Conservation (phyloP, 768 basidiomycete genomes). For the Cantharellus anzutake region DNA sequence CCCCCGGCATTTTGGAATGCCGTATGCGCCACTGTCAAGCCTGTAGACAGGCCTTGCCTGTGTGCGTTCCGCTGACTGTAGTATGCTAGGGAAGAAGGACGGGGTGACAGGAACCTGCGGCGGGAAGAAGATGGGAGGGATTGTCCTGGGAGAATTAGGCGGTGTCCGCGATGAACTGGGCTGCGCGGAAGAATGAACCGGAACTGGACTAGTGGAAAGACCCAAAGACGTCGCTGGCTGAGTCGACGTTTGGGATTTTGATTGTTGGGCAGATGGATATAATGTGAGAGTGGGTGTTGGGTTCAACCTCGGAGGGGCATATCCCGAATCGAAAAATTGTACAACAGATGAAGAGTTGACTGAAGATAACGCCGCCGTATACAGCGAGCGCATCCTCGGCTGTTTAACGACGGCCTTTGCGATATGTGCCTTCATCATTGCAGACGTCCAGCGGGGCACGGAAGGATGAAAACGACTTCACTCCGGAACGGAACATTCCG, state of each 20-base stretch:
- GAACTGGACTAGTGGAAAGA: not conserved
- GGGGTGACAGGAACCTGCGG: not conserved
- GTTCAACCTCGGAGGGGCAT: not conserved
- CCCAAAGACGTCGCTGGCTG: not conserved
- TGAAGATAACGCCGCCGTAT: not conserved
- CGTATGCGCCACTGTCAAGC: conserved; percentile 67
- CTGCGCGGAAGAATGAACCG: not conserved
- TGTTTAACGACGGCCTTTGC: not conserved
- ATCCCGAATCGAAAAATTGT: not conserved
- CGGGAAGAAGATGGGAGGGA: not conserved
- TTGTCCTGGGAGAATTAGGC: not conserved
- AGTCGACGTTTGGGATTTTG: not conserved
- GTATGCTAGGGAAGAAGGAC: not conserved
- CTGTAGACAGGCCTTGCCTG: conserved; percentile 17
- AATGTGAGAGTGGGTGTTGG: not conserved
- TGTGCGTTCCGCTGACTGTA: not conserved
- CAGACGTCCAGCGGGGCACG: too few relatives aligned
- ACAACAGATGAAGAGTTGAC: not conserved
- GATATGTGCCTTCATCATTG: not conserved
- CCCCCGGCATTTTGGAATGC: conserved; percentile 49
- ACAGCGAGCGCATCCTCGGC: not conserved
- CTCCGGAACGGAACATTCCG: too few relatives aligned
- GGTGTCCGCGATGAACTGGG: not conserved
- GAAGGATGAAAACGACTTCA: too few relatives aligned
- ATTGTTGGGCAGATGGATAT: not conserved